A percentile compares a stretch with the other conserved stretches of the same genome.
phyloP scores from a whole-genome alignment of 805 yeast species.

The Starmerella khaoyaiensis region DNA sequence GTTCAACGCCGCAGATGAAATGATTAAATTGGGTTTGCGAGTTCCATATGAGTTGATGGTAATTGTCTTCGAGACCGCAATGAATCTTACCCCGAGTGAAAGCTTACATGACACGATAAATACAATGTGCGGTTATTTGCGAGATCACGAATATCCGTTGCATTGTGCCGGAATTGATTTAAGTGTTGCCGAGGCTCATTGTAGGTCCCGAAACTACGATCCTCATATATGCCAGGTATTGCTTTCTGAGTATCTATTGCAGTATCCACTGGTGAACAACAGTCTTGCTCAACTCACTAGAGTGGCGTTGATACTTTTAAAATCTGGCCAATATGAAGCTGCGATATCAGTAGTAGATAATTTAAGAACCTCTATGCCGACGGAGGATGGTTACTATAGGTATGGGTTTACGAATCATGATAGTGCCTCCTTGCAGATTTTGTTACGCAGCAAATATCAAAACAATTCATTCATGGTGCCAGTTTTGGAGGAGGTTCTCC shows the following conservation, averaged over 20 bases:
- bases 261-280: conserved; percentile 20
- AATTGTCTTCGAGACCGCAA: conserved; percentile 8
- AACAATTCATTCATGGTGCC: conserved; percentile 9
- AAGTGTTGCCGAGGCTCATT: conserved; percentile 16
- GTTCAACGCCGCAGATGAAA: conserved; percentile 5
- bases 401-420: conserved; percentile 9
- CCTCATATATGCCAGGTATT: conserved; percentile 3
- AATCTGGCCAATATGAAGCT: conserved; percentile 5
- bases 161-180: conserved; percentile 22
- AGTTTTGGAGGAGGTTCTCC: conserved; percentile 5
- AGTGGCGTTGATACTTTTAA: conserved; percentile 11
- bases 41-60: conserved; percentile 15
- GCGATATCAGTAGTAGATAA: conserved; percentile 12
- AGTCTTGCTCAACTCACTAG: conserved; percentile 16
- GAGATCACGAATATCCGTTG: conserved; percentile 13
- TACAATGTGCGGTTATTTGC: conserved; percentile 7
- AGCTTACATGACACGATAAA: not conserved
- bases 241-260: conserved; percentile 16
- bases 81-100: conserved; percentile 1
- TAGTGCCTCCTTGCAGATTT: conserved; percentile 10
- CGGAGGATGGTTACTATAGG: not conserved
- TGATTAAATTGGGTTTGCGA: conserved; percentile 13
- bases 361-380: conserved; percentile 6
- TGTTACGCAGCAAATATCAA: conserved; percentile 4
- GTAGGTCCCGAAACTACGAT: conserved; percentile 3